A percentile compares a stretch with the other conserved stretches of the same genome.
phyloP scores from a whole-genome alignment of 2,329 filamentous ascomycete species.

The Scedosporium apiospermum region DNA sequence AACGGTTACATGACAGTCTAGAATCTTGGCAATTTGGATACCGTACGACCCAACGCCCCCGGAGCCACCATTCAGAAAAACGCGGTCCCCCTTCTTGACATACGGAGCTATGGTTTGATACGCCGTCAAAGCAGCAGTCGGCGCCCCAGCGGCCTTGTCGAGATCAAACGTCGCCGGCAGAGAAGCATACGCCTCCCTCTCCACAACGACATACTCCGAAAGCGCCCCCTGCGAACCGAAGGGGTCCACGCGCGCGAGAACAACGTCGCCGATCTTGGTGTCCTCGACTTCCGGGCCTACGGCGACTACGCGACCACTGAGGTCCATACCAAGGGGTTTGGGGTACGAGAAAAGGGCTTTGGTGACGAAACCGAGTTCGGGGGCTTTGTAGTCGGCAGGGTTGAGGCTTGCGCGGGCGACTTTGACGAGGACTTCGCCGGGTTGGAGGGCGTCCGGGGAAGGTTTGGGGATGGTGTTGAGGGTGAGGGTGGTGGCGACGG shows the following conservation, averaged over 20 bases:
- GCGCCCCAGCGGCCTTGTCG: constrained; percentile 32
- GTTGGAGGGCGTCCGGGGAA: constrained; percentile 6
- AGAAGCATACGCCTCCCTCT: constrained; percentile 12
- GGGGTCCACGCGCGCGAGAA: constrained; percentile 28
- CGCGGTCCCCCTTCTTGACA: constrained; percentile 39
- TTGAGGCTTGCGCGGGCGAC: constrained; percentile 35
- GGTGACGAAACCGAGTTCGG: constrained; percentile 28
- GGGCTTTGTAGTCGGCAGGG: constrained; percentile 39
- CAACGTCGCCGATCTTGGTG: constrained; percentile 28
- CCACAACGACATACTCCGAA: constrained; percentile 29
- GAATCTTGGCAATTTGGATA: constrained; percentile 54
- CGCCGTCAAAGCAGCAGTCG: constrained; percentile 36
- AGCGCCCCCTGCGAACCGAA: constrained; percentile 28
- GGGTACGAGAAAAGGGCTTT: constrained; percentile 23
- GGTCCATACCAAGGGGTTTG: constrained; percentile 38
- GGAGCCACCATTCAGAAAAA: constrained; percentile 58
- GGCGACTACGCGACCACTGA: constrained; percentile 33
- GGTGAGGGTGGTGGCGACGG: constrained; percentile 14
- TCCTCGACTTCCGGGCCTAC: constrained; percentile 20
- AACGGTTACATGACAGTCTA: constrained; percentile 51
- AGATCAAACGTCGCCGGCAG: constrained; percentile 8
- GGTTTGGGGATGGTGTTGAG: constrained; percentile 14
- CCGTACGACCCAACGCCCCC: constrained; percentile 53
- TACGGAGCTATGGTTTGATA: constrained; percentile 35
- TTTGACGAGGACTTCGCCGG: constrained; percentile 29